These are phyloP conservation scores for Kodamaea sp. DNA, from an alignment of 1,139 yeast genomes.

Conservation along the genomic window DNA sequence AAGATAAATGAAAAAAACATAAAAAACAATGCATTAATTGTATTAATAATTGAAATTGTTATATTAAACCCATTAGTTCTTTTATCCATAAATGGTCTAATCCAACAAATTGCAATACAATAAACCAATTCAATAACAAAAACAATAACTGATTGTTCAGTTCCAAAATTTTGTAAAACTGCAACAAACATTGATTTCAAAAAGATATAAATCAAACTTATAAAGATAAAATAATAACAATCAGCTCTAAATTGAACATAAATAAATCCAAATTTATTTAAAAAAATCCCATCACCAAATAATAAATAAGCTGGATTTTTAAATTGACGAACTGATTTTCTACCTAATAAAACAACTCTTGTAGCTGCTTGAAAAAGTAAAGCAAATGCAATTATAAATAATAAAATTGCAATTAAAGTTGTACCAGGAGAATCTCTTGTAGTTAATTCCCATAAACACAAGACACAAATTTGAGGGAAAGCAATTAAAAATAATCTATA, in stretches of 20 bases:
- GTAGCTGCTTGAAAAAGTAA: slow-evolving; percentile 71
- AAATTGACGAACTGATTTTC: slow-evolving; percentile 64
- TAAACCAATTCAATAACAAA: slow-evolving; percentile 72
- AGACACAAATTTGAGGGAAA: slow-evolving; percentile 78
- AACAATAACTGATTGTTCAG: slow-evolving; percentile 72
- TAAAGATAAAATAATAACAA: slow-evolving; percentile 74
- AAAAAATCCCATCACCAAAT: slow-evolving; percentile 75
- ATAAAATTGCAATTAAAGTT: slow-evolving; percentile 70
- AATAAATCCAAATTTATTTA: slow-evolving; percentile 88
- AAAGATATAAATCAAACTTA: slow-evolving; percentile 61
- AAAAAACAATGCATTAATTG: slow-evolving; percentile 80
- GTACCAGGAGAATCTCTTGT: slow-evolving; percentile 81
- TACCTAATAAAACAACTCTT: slow-evolving; percentile 69
- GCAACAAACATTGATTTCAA: slow-evolving; percentile 83
- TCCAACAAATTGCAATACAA: slow-evolving; percentile 59
- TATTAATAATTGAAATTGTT: slow-evolving; percentile 72
- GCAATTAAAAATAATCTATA: slow-evolving; percentile 79
- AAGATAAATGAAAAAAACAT: slow-evolving; percentile 85
- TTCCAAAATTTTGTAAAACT: slow-evolving; percentile 74
- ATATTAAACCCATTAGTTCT: slow-evolving; percentile 91
- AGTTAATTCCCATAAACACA: slow-evolving; percentile 88
- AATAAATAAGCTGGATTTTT: slow-evolving; percentile 91
- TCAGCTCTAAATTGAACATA: slow-evolving; percentile 91
- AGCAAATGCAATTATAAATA: slow-evolving; percentile 53
- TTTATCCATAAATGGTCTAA: slow-evolving; percentile 91